phyloP scores from a whole-genome alignment of 306 rosid genomes.

The Argentina anserina region DNA sequence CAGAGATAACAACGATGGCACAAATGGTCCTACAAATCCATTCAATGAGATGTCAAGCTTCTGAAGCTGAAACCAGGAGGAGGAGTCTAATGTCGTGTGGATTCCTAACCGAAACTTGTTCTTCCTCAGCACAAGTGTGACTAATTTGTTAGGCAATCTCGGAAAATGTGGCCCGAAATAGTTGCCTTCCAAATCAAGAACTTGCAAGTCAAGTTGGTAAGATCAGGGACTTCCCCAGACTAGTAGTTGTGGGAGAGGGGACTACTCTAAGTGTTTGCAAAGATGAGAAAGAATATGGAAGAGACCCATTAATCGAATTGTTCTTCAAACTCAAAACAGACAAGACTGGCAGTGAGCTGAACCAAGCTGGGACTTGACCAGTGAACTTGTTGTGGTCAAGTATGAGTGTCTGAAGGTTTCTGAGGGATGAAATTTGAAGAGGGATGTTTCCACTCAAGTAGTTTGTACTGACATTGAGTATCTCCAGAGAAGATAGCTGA shows the following conservation, averaged over 20 bases:
- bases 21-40: conserved; percentile 71
- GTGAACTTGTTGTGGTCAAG: conserved; percentile 67
- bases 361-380: conserved; percentile 53
- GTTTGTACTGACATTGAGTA: conserved; percentile 70
- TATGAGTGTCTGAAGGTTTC: conserved; percentile 61
- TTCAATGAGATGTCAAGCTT: conserved; percentile 77
- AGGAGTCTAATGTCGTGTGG: conserved; percentile 45
- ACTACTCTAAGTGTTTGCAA: conserved; percentile 55
- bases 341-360: conserved; percentile 57
- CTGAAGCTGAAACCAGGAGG: conserved; percentile 56
- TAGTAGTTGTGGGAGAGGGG: conserved; percentile 64
- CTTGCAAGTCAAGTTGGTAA: conserved; percentile 62
- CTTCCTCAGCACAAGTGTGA: conserved; percentile 63
- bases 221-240: conserved; percentile 66
- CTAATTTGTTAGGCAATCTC: conserved; percentile 50
- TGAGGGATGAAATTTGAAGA: conserved; percentile 43
- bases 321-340: conserved; percentile 66
- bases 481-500: conserved; percentile 60
- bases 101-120: conserved; percentile 58
- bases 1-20: conserved; percentile 50
- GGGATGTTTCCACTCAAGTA: conserved; percentile 63
- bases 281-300: conserved; percentile 53
- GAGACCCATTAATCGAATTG: conserved; percentile 51
- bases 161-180: conserved; percentile 76
- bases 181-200: conserved; percentile 64